These are phyloP conservation scores for Pythium aphanidermatum DNA, from an alignment of 352 stramenopile genomes.

Conservation along the genomic window DNA sequence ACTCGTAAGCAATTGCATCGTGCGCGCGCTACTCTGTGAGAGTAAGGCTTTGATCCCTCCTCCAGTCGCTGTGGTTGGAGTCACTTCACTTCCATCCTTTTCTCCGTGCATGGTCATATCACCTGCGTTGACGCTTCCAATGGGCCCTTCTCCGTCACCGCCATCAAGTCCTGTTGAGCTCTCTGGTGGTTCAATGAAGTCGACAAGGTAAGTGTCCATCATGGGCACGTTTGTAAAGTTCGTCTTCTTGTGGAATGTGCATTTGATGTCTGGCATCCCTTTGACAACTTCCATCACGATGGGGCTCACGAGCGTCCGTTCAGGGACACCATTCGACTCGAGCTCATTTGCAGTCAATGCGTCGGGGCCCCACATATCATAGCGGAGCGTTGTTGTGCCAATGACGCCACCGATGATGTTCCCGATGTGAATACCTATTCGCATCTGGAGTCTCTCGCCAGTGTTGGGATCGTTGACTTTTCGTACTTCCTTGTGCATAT, in stretches of 20 bases:
- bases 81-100: conserved; percentile 5
- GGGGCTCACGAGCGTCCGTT: conserved; percentile 73
- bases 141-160: neutral
- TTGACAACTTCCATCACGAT: conserved; percentile 78
- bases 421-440: conserved; percentile 84
- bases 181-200: conserved; percentile 54
- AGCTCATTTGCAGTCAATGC: conserved; percentile 81
- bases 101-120: conserved; percentile 3
- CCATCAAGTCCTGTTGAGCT: neutral
- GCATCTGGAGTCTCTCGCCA: conserved; percentile 78
- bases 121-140: conserved; percentile 22
- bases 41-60: conserved; percentile 14
- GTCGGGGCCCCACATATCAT: conserved; percentile 86
- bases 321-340: conserved; percentile 80
- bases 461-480: conserved; percentile 84
- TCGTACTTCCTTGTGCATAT: conserved; percentile 84
- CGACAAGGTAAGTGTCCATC: conserved; percentile 82
- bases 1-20: conserved; percentile 18
- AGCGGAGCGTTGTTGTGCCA: conserved; percentile 79
- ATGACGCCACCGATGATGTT: conserved; percentile 88
- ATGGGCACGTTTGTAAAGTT: conserved; percentile 76
- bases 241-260: conserved; percentile 76
- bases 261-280: conserved; percentile 80
- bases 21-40: conserved; percentile 20
- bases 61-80: neutral